A percentile compares a stretch with the other conserved stretches of the same genome.
Conservation (phyloP, 768 basidiomycete genomes). For the Naganishia onofrii region DNA sequence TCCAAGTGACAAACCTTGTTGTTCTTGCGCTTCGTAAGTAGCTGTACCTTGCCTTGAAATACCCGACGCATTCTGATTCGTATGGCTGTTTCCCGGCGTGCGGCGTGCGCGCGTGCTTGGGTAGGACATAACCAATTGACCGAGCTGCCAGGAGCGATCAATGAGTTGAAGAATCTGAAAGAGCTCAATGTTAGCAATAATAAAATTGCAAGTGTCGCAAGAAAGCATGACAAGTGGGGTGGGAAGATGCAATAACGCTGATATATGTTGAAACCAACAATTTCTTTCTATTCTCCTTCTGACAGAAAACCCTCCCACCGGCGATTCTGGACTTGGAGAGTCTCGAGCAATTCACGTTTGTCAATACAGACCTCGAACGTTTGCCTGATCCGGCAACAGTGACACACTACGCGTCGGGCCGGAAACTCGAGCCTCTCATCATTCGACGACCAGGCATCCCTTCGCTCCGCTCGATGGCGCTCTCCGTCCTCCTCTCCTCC, state of each 20-base stretch:
- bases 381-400: conserved; percentile 5
- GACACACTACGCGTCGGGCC: conserved; percentile 16
- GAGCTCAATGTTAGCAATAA: conserved; percentile 49
- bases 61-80: background rate
- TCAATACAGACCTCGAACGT: conserved; percentile 20
- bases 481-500: conserved; percentile 43
- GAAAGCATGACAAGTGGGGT: background rate
- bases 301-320: conserved; percentile 38
- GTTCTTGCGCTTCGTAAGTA: conserved; percentile 42
- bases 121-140: conserved; percentile 43
- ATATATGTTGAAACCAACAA: background rate
- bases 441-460: conserved; percentile 33
- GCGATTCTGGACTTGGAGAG: conserved; percentile 42
- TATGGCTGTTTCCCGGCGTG: background rate
- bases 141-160: conserved; percentile 46
- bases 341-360: conserved; percentile 35
- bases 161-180: conserved; percentile 40
- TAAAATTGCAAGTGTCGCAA: conserved; percentile 29
- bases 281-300: background rate
- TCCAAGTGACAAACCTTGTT: conserved; percentile 45
- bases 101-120: background rate
- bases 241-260: too few relatives aligned
- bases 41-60: background rate
- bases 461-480: conserved; percentile 36
- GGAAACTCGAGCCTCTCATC: conserved; percentile 35